These are phyloP conservation scores for Psilocybe cyanescens DNA, from an alignment of 768 basidiomycete species.

Conservation along the genomic window DNA sequence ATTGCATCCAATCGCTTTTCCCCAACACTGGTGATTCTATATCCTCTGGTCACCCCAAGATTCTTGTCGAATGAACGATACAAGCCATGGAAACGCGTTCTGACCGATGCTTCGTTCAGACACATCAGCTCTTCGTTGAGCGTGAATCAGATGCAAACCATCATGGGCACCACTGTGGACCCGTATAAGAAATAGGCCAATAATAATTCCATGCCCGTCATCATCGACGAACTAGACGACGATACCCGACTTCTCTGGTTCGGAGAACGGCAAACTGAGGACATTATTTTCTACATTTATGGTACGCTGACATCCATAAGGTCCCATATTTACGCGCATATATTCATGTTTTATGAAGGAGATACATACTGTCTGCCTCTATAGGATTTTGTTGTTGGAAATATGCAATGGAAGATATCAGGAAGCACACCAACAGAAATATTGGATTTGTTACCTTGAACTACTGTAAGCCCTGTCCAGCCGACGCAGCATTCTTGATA, in stretches of 20 bases:
- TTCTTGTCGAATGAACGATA: constrained; percentile 26
- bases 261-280: constrained; percentile 32
- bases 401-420: constrained; percentile 20
- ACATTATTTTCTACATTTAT: constrained; percentile 36
- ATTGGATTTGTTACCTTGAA: constrained; percentile 28
- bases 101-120: constrained; percentile 12
- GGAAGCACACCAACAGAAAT: constrained; percentile 15
- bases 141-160: constrained; percentile 28
- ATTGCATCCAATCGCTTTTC: background rate
- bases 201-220: constrained; percentile 19
- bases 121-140: constrained; percentile 7
- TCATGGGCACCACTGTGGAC: constrained; percentile 22
- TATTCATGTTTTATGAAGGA: constrained; percentile 20
- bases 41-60: constrained; percentile 7
- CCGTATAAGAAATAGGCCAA: constrained; percentile 29
- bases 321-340: constrained; percentile 4
- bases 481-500: no score
- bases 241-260: constrained; percentile 36
- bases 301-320: constrained; percentile 16
- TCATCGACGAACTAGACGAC: constrained; percentile 32
- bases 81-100: constrained; percentile 21
- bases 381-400: constrained; percentile 29
- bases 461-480: constrained; percentile 20
- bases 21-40: constrained; percentile 2
- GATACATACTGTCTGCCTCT: constrained; percentile 31